A percentile compares a stretch with the other conserved stretches of the same genome.
Conservation (phyloP, 305 asterid genomes). For the Solanum hybrid region DNA sequence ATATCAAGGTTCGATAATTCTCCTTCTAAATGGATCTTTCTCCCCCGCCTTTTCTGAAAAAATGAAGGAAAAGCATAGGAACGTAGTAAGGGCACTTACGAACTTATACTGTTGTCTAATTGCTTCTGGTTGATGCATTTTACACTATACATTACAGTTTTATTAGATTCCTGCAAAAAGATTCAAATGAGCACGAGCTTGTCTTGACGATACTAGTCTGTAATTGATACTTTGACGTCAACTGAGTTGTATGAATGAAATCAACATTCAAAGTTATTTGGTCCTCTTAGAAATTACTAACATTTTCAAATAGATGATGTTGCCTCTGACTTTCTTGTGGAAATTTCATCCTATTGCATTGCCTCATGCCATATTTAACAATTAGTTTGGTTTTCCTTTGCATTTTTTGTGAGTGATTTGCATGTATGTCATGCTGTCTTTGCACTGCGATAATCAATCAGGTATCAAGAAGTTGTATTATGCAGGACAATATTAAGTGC, state of each 20-base stretch:
- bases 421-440: background rate
- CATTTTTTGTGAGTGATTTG: background rate
- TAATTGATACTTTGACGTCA: background rate
- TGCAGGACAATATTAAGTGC: background rate
- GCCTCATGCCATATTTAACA: background rate
- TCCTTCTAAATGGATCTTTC: background rate
- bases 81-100: background rate
- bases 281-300: background rate
- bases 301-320: background rate
- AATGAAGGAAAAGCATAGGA: background rate
- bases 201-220: background rate
- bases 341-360: background rate
- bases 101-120: background rate
- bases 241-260: background rate
- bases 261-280: background rate
- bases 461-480: background rate
- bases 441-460: background rate
- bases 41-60: background rate
- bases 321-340: background rate
- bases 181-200: background rate
- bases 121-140: background rate
- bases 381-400: background rate
- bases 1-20: constrained; percentile 51
- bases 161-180: background rate
- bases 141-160: background rate